These are phyloP conservation scores for Xerocomus minutiporus DNA, from an alignment of 1,284 basidiomycete genomes.

Conservation along the genomic window DNA sequence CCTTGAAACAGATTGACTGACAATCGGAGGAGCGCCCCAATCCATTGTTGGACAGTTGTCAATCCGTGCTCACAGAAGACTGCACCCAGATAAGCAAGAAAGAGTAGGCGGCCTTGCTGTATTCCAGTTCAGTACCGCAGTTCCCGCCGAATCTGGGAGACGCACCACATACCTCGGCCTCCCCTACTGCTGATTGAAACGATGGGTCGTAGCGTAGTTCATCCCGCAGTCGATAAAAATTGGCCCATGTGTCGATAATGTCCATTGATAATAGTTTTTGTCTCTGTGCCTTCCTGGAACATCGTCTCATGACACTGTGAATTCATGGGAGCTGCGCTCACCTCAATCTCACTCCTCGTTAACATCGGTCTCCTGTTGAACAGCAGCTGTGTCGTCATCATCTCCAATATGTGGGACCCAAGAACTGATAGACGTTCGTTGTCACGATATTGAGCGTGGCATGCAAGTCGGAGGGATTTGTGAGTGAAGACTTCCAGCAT, in stretches of 20 bases:
- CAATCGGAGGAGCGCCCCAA: conserved; percentile 46
- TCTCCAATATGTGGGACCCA: conserved; percentile 49
- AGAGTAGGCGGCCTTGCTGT: conserved; percentile 56
- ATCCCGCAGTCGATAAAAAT: conserved; percentile 50
- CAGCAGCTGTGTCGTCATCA: conserved; percentile 46
- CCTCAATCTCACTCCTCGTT: conserved; percentile 45
- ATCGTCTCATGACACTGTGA: conserved; percentile 23
- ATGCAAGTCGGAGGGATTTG: conserved; percentile 50
- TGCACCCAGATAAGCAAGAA: conserved; percentile 65
- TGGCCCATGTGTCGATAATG: conserved; percentile 55
- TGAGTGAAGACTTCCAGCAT: conserved; percentile 67
- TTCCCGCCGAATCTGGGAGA: conserved; percentile 13
- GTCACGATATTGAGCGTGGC: conserved; percentile 47
- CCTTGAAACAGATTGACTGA: conserved; percentile 21
- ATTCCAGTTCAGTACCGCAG: conserved; percentile 13
- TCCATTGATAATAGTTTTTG: conserved; percentile 39
- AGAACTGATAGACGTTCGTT: conserved; percentile 55
- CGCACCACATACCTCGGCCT: conserved; percentile 43
- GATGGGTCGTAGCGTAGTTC: conserved; percentile 55
- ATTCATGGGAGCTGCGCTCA: conserved; percentile 29
- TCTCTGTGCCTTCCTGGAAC: conserved; percentile 34
- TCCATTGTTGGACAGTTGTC: conserved; percentile 53
- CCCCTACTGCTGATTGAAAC: conserved; percentile 36
- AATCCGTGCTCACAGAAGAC: conserved; percentile 55
- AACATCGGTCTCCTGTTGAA: conserved; percentile 55